Conservation (phyloP, 208 protist genomes). For the Wallacemonas sp. region DNA sequence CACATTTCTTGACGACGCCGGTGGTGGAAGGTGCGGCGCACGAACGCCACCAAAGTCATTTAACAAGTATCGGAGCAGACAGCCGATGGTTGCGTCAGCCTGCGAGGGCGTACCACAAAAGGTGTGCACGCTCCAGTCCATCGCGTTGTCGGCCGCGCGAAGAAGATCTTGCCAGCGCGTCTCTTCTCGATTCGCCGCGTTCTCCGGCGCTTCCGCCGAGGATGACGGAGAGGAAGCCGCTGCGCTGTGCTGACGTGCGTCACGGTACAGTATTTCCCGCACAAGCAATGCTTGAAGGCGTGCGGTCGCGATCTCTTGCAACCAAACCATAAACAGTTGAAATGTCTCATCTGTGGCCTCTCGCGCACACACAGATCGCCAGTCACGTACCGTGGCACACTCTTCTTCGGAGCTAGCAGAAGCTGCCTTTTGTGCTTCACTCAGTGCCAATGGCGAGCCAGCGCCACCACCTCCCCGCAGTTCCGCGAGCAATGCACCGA, state of each 20-base stretch:
- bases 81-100: background rate
- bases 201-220: background rate
- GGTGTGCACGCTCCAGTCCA: constrained; percentile 5
- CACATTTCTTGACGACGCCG: background rate
- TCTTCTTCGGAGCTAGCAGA: no score
- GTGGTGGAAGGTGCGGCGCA: background rate
- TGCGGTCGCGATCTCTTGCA: background rate
- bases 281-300: background rate
- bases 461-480: background rate
- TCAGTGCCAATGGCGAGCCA: background rate
- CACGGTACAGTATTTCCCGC: background rate
- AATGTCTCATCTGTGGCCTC: background rate
- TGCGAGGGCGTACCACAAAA: background rate
- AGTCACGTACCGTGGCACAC: background rate
- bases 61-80: background rate
- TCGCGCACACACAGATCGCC: background rate
- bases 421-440: no score
- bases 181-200: background rate
- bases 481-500: background rate
- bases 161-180: background rate
- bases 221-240: no score
- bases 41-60: background rate
- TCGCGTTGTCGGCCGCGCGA: background rate
- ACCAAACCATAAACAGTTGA: background rate
- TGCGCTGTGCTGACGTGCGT: no score